A percentile compares a stretch with the other conserved stretches of the same genome.
phyloP scores from a whole-genome alignment of 2,329 filamentous ascomycete species.

The Colletotrichum sp. region DNA sequence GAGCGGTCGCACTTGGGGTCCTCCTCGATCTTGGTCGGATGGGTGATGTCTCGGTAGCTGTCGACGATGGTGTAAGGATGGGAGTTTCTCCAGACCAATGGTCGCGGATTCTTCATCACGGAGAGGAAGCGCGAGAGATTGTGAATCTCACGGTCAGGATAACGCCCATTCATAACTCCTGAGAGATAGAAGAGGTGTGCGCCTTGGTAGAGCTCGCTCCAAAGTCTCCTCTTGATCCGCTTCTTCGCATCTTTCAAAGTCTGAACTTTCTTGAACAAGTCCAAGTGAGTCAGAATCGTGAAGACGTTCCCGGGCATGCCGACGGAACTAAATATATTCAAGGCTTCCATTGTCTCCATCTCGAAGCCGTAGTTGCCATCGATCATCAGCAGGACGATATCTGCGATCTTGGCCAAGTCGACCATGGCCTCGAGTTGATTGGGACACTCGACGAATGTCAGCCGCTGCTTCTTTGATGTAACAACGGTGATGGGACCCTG shows the following conservation, averaged over 20 bases:
- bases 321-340: slow-evolving; percentile 90
- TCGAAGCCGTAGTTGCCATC: slow-evolving; percentile 99
- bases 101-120: slow-evolving; percentile 98
- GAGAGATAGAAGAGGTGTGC: slow-evolving; percentile 97
- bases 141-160: slow-evolving; percentile 95
- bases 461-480: slow-evolving; percentile 90
- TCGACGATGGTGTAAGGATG: slow-evolving; percentile 95
- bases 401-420: slow-evolving; percentile 94
- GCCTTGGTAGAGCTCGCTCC: slow-evolving; percentile 96
- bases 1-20: slow-evolving; percentile 90
- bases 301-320: slow-evolving; percentile 99
- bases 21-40: slow-evolving; percentile 88
- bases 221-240: slow-evolving; percentile 91
- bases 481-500: slow-evolving; percentile 94
- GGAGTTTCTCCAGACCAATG: slow-evolving; percentile 94
- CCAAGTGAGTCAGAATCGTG: slow-evolving; percentile 93
- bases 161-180: slow-evolving; percentile 94
- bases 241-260: slow-evolving; percentile 94
- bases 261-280: slow-evolving; percentile 93
- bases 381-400: slow-evolving; percentile 97
- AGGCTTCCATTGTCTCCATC: slow-evolving; percentile 99
- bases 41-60: slow-evolving; percentile 93
- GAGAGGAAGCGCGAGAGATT: slow-evolving; percentile 94
- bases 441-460: slow-evolving; percentile 97
- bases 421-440: slow-evolving; percentile 97